phyloP scores from a whole-genome alignment of 2,329 filamentous ascomycete species.

The Lanzia echinophila region DNA sequence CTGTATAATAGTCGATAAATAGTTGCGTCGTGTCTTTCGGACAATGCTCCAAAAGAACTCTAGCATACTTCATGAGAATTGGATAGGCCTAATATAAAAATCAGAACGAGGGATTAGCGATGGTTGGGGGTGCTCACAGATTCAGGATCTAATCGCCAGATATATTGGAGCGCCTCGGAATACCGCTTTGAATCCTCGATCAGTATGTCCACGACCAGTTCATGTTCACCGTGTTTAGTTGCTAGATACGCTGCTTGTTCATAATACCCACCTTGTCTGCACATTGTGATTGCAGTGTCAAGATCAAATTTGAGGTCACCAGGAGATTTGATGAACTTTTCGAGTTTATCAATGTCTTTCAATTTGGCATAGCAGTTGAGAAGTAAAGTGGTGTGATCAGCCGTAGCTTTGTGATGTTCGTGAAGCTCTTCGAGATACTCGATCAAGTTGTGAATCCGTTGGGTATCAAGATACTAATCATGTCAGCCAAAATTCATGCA shows the following conservation, averaged over 20 bases:
- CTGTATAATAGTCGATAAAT: slow-evolving; percentile 94
- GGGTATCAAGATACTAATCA: slow-evolving; percentile 79
- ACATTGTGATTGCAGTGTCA: slow-evolving; percentile 96
- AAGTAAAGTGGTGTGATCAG: slow-evolving; percentile 89
- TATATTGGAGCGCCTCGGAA: slow-evolving; percentile 80
- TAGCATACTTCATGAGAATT: slow-evolving; percentile 91
- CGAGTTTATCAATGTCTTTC: slow-evolving; percentile 93
- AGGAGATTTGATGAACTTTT: slow-evolving; percentile 93
- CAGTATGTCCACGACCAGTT: slow-evolving; percentile 89
- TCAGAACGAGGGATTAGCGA: slow-evolving; percentile 6
- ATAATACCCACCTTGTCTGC: slow-evolving; percentile 91
- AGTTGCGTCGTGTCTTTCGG: slow-evolving; percentile 74
- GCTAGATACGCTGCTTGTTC: slow-evolving; percentile 95
- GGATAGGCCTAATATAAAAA: slow-evolving; percentile 58
- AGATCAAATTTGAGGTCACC: slow-evolving; percentile 94
- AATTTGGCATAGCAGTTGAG: slow-evolving; percentile 97
- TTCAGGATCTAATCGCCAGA: slow-evolving; percentile 78
- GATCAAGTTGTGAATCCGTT: slow-evolving; percentile 94
- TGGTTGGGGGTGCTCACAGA: slow-evolving; percentile 44
- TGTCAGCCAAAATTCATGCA: slow-evolving; percentile 25
- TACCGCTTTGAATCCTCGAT: slow-evolving; percentile 95
- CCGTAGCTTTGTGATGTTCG: slow-evolving; percentile 85
- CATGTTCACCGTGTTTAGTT: slow-evolving; percentile 87
- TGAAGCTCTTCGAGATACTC: slow-evolving; percentile 96
- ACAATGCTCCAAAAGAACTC: slow-evolving; percentile 82